phyloP scores from a whole-genome alignment of 176 grass and related monocot species.

The Ensete glaucum region DNA sequence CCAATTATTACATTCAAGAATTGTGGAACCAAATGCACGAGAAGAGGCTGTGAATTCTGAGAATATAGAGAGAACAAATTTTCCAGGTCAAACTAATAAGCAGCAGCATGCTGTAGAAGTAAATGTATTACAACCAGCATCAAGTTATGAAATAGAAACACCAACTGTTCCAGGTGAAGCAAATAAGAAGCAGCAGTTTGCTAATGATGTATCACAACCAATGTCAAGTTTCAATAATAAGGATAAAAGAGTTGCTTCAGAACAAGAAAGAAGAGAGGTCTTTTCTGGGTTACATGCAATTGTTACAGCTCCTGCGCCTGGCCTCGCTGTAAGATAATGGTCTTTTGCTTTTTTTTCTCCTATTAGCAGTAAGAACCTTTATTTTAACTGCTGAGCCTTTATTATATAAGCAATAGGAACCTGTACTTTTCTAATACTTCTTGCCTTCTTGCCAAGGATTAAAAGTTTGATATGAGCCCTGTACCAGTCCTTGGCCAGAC shows the following conservation, averaged over 20 bases:
- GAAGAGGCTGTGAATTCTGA: constrained; percentile 19
- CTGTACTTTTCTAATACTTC: too few relatives aligned
- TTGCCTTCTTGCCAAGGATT: too few relatives aligned
- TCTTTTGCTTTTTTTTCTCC: not conserved
- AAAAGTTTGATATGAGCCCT: too few relatives aligned
- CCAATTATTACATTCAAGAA: constrained; percentile 42
- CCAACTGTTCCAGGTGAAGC: not conserved
- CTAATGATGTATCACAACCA: not conserved
- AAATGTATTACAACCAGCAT: not conserved
- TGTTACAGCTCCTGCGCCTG: not conserved
- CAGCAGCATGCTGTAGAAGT: constrained; percentile 25
- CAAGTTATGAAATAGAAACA: constrained; percentile 4
- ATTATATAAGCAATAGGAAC: too few relatives aligned
- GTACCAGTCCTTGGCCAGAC: too few relatives aligned
- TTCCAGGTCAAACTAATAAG: constrained; percentile 11
- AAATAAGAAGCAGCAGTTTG: not conserved
- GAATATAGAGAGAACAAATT: constrained; percentile 13
- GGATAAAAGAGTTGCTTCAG: not conserved
- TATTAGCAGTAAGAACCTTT: not conserved
- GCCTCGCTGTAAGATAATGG: not conserved
- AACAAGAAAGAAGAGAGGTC: not conserved
- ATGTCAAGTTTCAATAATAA: not conserved
- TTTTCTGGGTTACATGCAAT: not conserved
- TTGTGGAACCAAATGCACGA: constrained; percentile 27
- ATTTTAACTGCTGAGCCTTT: not conserved